These are phyloP conservation scores for Neonectria coccinea DNA, from an alignment of 2,329 filamentous ascomycete species.

Conservation along the genomic window DNA sequence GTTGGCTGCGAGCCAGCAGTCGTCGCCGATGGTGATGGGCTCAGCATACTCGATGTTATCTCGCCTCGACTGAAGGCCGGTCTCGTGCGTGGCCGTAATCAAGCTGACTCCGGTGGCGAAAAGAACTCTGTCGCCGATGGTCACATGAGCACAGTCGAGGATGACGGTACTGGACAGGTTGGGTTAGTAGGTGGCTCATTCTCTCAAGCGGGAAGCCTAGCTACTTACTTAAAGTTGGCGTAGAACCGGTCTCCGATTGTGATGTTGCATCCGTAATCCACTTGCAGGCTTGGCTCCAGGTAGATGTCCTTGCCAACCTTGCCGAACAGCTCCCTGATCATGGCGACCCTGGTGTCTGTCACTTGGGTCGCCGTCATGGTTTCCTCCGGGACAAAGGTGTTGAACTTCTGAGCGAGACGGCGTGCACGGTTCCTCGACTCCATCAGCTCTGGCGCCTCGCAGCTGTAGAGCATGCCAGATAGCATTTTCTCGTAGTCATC, in stretches of 20 bases:
- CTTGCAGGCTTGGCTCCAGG: constrained; percentile 1
- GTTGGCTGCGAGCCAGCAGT: constrained; percentile 84
- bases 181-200: no score
- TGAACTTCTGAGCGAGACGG: constrained; percentile 1
- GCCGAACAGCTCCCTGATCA: neutral
- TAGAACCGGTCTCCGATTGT: constrained; percentile 1
- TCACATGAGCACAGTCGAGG: constrained; percentile 6
- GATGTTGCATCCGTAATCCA: constrained; percentile 6
- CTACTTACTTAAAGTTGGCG: constrained; percentile 5
- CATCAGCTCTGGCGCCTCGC: neutral
- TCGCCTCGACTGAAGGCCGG: constrained; percentile 2
- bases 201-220: neutral
- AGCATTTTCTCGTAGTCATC: constrained; percentile 17
- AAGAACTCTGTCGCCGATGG: constrained; percentile 9
- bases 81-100: constrained; percentile 1
- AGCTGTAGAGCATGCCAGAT: constrained; percentile 9
- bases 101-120: constrained; percentile 30
- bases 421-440: neutral
- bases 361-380: neutral
- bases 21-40: constrained; percentile 80
- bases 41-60: constrained; percentile 2
- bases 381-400: neutral
- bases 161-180: neutral
- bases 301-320: neutral
- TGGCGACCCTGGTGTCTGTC: neutral